Percentiles rank a stretch among this genome's conserved stretches.
These are phyloP conservation scores for Kingdonia uniflora DNA, from an alignment of 164 flowering plant genomes.

Conservation along the genomic window DNA sequence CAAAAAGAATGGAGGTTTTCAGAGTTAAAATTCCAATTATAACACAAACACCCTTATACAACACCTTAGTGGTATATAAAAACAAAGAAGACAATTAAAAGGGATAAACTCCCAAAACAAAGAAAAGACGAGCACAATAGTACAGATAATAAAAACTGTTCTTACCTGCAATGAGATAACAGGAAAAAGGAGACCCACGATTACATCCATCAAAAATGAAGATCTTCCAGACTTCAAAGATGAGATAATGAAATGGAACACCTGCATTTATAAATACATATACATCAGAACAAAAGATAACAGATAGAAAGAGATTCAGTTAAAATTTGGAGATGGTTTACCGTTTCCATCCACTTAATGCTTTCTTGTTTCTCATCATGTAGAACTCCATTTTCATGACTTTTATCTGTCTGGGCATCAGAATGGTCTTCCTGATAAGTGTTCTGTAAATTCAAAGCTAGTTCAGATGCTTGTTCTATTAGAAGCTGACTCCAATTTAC, in stretches of 20 bases:
- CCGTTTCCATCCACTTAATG: conserved; percentile 97
- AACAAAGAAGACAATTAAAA: neutral
- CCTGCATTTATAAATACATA: conserved; percentile 31
- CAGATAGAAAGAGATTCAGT: neutral
- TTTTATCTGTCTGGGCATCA: conserved; percentile 21
- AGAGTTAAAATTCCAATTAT: neutral
- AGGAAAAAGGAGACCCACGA: conserved; percentile 77
- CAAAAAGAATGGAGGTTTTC: conserved; percentile 12
- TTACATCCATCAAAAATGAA: conserved; percentile 53
- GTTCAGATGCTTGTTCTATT: conserved; percentile 48
- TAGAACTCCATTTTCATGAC: conserved; percentile 28
- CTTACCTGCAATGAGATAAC: conserved; percentile 79
- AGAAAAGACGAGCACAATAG: neutral
- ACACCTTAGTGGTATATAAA: neutral
- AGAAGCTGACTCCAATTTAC: conserved; percentile 51
- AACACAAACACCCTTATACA: too few species aligned
- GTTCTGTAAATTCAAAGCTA: conserved; percentile 49
- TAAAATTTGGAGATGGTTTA: conserved; percentile 19
- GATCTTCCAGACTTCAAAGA: conserved; percentile 93
- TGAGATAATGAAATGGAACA: conserved; percentile 82
- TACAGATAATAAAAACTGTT: neutral
- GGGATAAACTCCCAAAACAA: neutral
- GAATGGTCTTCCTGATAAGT: conserved; percentile 32
- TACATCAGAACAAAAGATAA: neutral
- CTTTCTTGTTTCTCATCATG: conserved; percentile 62